Base-by-base conservation (phyloP, 495 filamentous ascomycete species). In the Bombardia bombarda region DNA sequence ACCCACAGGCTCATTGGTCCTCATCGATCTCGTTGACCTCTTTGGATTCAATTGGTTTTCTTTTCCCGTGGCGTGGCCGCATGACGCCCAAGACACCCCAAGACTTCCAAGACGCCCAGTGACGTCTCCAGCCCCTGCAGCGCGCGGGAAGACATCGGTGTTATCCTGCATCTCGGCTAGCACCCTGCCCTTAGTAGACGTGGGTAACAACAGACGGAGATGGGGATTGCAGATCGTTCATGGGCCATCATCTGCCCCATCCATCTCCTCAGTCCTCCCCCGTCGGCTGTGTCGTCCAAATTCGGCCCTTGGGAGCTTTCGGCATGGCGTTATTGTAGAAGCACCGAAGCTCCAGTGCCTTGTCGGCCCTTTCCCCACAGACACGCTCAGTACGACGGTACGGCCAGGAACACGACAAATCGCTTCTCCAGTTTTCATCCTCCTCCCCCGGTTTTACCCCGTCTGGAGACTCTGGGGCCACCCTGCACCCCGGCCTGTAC, bases 81-180 rank as follows among this genome's bases (percentile, higher is more conserved):
- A n/a, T n/a, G n/a, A n/a, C n/a, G 25, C 25, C 6, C 6, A 28
- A 28, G 25, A 28, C 25, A 28, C 6, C 25, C 12, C 25, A 6
- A 28, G 12, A 28, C 12, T 28, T 28, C 25, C 25, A 28, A 28
- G 25, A 28, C 6, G 6, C 25, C 25, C 25, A 28, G 25, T n/a
- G n/a, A n/a, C n/a, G n/a, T n/a, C n/a, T 14, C 14, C 22, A 28
- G 18, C 9, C 31, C 5, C 35, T 7, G 30, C 19, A 19, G 9
- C 21, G 9, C 12, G n/a, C 48, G 48, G 48, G 38, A 42, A 38
- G 43, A 46, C 43, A 46, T 51, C 48, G 48, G 48, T 51, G 43
- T 38, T 46, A 46, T 45, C 44, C 40, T 40, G 26, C 34, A 32
- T 48, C 39, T 48, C 46, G 46, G 43, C 28, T 46, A 43, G 31